phyloP scores from a whole-genome alignment of 352 stramenopile species.

The Thalassiosira allenii region DNA sequence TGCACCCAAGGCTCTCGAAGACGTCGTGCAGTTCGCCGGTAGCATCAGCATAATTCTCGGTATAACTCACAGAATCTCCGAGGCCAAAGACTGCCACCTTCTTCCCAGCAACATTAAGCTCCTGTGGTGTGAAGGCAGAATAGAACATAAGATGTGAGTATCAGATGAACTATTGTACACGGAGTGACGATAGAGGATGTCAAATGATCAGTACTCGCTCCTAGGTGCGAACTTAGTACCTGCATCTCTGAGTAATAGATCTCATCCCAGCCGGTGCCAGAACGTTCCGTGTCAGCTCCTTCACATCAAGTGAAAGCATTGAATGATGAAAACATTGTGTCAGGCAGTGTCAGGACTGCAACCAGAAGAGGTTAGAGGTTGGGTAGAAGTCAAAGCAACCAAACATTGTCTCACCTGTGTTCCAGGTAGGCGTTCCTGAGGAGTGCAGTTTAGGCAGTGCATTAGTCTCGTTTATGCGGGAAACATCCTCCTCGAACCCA shows the following conservation, averaged over 20 bases:
- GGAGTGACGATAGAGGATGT: no score
- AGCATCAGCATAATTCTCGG: slow-evolving; percentile 86
- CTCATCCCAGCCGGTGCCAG: slow-evolving; percentile 85
- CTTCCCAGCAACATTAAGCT: slow-evolving; percentile 76
- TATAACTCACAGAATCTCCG: slow-evolving; percentile 79
- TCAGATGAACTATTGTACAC: no score
- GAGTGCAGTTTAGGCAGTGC: no score
- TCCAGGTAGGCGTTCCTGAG: slow-evolving; percentile 81
- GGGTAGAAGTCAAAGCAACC: no score
- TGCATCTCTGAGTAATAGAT: slow-evolving; percentile 83
- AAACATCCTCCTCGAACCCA: no score
- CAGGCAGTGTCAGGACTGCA: no score
- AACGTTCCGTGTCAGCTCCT: slow-evolving; percentile 78
- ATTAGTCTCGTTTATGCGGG: no score
- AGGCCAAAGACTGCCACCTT: slow-evolving; percentile 86
- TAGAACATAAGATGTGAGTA: no score
- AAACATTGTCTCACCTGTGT: slow-evolving; percentile 62
- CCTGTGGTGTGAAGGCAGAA: no score
- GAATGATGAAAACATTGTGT: no score
- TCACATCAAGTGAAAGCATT: no score
- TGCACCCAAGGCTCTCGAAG: slow-evolving; percentile 79
- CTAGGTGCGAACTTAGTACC: background rate
- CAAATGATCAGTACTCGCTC: background rate
- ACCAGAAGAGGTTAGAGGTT: no score
- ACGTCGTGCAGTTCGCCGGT: slow-evolving; percentile 85